These are phyloP conservation scores for Nannochloropsis granulata DNA, from an alignment of 108 stramenopile species.

Conservation along the genomic window DNA sequence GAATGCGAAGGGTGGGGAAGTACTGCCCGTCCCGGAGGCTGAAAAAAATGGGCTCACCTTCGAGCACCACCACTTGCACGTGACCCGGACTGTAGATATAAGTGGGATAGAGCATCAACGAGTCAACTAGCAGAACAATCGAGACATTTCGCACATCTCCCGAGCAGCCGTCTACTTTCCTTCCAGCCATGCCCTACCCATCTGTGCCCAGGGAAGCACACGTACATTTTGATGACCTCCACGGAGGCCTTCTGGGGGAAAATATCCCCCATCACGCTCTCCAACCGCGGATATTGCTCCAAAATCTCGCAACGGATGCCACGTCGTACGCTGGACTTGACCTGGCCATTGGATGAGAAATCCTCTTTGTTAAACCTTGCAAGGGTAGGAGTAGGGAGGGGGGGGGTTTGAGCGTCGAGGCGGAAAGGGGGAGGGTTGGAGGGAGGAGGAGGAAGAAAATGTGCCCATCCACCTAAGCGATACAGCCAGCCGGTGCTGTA, in stretches of 20 bases:
- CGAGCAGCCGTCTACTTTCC: neutral
- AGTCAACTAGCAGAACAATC: neutral
- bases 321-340: slow-evolving; percentile 41
- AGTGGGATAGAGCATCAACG: neutral
- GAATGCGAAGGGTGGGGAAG: slow-evolving; percentile 46
- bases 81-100: slow-evolving; percentile 8
- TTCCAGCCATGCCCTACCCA: neutral
- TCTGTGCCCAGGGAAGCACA: neutral
- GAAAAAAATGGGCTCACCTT: slow-evolving; percentile 67
- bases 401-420: no score
- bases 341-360: slow-evolving; percentile 34
- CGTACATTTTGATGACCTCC: slow-evolving; percentile 44
- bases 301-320: slow-evolving; percentile 28
- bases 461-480: no score
- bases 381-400: no score
- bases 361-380: slow-evolving; percentile 32
- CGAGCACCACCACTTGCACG: slow-evolving; percentile 30
- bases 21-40: slow-evolving; percentile 83
- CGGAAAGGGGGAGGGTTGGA: no score
- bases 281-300: slow-evolving; percentile 49
- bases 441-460: no score
- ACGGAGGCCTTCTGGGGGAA: slow-evolving; percentile 66
- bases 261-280: slow-evolving; percentile 51
- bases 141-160: neutral
- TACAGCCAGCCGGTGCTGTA: no score